phyloP scores from a whole-genome alignment of 2,329 filamentous ascomycete genomes.

The Chaetoscypha palmicola region DNA sequence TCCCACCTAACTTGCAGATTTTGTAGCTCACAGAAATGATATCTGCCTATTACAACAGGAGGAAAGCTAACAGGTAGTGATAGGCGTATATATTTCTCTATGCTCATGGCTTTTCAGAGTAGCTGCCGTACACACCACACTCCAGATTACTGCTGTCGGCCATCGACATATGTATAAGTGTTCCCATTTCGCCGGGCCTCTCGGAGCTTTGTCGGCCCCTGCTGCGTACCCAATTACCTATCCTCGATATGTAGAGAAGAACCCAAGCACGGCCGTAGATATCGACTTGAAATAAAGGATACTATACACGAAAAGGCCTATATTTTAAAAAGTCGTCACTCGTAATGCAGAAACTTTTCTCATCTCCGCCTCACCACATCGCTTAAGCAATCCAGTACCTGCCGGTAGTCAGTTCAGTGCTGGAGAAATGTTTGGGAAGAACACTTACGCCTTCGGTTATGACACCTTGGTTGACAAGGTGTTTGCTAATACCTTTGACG shows the following conservation, averaged over 20 bases:
- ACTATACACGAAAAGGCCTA: conserved; percentile 21
- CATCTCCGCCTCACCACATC: conserved; percentile 22
- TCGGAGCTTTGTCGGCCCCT: not conserved
- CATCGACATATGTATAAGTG: not conserved
- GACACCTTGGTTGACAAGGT: conserved; percentile 56
- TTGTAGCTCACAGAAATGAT: conserved; percentile 6
- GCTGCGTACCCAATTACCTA: not conserved
- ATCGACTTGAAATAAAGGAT: conserved; percentile 19
- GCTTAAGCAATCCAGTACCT: conserved; percentile 28
- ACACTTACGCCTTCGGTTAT: conserved; percentile 30
- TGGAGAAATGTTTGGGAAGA: not conserved
- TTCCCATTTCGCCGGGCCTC: not conserved
- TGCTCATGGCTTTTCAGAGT: not conserved
- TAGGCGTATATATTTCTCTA: too few relatives aligned
- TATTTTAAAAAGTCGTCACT: conserved; percentile 22
- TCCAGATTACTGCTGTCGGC: not conserved
- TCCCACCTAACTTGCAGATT: too few relatives aligned
- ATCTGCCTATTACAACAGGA: not conserved
- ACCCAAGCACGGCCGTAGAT: conserved; percentile 13
- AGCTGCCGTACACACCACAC: not conserved
- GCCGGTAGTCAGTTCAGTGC: conserved; percentile 4
- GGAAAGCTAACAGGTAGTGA: too few relatives aligned
- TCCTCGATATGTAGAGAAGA: conserved; percentile 11
- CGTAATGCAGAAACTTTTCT: conserved; percentile 20
- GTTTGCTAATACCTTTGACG: conserved; percentile 56